phyloP scores from a whole-genome alignment of 371 early-diverging fungal genomes.

The Mucor irregularis region DNA sequence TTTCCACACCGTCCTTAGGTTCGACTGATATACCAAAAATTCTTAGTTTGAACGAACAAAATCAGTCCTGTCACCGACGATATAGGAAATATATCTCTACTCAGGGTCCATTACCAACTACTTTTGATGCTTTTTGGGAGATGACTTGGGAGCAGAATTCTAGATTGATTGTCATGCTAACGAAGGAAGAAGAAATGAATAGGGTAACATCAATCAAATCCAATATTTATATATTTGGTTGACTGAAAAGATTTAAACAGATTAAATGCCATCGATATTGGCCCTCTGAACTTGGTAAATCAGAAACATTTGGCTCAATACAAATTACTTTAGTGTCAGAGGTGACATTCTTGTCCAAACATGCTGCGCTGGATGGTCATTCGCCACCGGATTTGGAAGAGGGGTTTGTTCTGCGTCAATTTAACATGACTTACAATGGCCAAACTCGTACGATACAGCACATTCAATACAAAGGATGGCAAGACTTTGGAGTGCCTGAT shows the following conservation, averaged over 20 bases:
- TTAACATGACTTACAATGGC: not conserved
- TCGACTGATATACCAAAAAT: not conserved
- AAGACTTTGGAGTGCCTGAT: constrained; percentile 75
- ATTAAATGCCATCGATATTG: constrained; percentile 70
- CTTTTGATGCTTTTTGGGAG: constrained; percentile 84
- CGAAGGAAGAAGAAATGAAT: constrained; percentile 74
- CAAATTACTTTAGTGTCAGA: constrained; percentile 21
- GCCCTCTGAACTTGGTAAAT: constrained; percentile 41
- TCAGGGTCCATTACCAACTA: constrained; percentile 80
- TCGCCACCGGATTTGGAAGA: not conserved
- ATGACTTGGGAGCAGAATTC: constrained; percentile 79
- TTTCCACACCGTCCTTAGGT: not conserved
- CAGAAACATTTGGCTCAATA: constrained; percentile 29
- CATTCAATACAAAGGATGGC: constrained; percentile 82
- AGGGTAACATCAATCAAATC: constrained; percentile 62
- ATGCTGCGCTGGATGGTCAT: not conserved
- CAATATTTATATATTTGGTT: not conserved
- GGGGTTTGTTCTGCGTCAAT: constrained; percentile 2
- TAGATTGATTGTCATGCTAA: constrained; percentile 81
- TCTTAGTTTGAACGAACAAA: not conserved
- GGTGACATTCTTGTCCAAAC: not conserved
- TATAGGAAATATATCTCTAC: constrained; percentile 75
- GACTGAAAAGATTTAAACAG: constrained; percentile 40
- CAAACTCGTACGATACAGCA: constrained; percentile 54
- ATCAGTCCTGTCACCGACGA: not conserved